These are phyloP conservation scores for Micractinium sp. DNA, from an alignment of 139 green algal species.

Conservation along the genomic window DNA sequence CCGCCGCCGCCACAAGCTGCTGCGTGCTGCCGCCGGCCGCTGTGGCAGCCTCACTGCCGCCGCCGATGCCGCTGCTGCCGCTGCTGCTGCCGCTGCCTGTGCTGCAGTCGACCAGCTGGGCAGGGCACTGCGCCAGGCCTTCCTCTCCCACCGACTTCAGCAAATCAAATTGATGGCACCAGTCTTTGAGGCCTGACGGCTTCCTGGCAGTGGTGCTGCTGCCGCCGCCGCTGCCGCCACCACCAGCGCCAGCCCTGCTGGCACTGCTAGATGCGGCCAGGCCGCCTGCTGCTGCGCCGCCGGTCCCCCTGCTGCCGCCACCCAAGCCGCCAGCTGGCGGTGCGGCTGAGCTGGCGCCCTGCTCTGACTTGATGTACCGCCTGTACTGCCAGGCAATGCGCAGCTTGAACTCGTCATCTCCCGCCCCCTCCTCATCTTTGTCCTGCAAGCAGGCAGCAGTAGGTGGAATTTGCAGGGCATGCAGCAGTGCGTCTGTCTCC, in stretches of 20 bases:
- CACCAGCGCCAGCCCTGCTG: conserved; percentile 10
- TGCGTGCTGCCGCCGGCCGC: not conserved
- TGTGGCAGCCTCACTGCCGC: not conserved
- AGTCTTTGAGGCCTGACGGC: conserved; percentile 60
- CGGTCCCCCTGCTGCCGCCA: not conserved
- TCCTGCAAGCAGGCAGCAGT: not conserved
- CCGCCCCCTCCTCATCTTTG: conserved; percentile 8
- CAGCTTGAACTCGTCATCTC: conserved; percentile 51
- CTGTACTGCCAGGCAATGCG: conserved; percentile 91
- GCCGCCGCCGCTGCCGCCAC: not conserved
- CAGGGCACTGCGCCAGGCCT: conserved; percentile 32
- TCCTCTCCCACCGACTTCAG: conserved; percentile 33
- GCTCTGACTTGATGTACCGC: conserved; percentile 71
- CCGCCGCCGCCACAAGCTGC: not conserved
- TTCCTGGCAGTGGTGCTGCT: conserved; percentile 6
- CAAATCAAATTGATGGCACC: conserved; percentile 82
- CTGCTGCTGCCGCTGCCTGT: not conserved
- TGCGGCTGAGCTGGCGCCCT: conserved; percentile 17
- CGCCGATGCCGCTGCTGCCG: not conserved
- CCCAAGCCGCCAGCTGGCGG: not conserved
- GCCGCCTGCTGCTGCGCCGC: not conserved
- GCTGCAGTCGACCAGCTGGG: not conserved
- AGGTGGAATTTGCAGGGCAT: not conserved
- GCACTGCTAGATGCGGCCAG: not conserved
- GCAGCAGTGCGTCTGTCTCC: not conserved